phyloP scores from a whole-genome alignment of 495 filamentous ascomycete species.

The Lindgomyces ingoldianus region DNA sequence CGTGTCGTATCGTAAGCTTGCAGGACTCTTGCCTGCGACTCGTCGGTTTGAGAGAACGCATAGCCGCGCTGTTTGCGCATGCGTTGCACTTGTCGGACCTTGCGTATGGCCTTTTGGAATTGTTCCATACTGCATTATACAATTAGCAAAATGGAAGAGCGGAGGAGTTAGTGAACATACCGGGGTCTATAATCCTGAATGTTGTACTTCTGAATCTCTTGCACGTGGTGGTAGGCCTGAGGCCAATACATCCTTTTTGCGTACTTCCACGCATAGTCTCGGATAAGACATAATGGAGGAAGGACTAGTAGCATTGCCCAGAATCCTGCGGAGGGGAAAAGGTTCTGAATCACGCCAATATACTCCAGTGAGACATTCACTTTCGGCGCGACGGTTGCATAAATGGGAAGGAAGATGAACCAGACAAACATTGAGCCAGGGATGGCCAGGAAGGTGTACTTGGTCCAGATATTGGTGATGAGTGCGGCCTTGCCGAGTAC shows the following conservation, averaged over 20 bases:
- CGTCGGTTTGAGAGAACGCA: constrained; percentile 96
- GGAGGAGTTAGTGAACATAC: constrained; percentile 47
- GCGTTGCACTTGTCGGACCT: constrained; percentile 95
- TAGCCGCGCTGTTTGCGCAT: constrained; percentile 99
- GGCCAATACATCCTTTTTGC: constrained; percentile 95
- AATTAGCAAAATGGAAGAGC: not conserved
- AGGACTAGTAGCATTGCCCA: constrained; percentile 84
- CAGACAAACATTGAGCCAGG: constrained; percentile 90
- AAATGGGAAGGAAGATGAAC: constrained; percentile 86
- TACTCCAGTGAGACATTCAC: constrained; percentile 83
- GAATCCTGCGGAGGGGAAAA: constrained; percentile 81
- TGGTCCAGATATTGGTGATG: constrained; percentile 97
- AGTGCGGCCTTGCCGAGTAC: constrained; percentile 94
- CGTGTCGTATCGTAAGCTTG: constrained; percentile 97
- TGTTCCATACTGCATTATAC: constrained; percentile 79
- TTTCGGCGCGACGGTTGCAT: constrained; percentile 86
- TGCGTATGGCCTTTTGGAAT: constrained; percentile 99
- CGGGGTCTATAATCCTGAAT: constrained; percentile 97
- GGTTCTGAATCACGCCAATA: constrained; percentile 73
- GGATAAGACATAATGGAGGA: constrained; percentile 77
- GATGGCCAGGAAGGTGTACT: constrained; percentile 94
- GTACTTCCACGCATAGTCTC: constrained; percentile 81
- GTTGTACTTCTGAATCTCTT: constrained; percentile 99
- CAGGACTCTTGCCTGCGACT: constrained; percentile 87
- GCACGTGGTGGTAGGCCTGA: constrained; percentile 95